Evolutionary conservation across 176 grass and related monocot genomes (phyloP).

Genomic region (Musa itinerans): DNA sequence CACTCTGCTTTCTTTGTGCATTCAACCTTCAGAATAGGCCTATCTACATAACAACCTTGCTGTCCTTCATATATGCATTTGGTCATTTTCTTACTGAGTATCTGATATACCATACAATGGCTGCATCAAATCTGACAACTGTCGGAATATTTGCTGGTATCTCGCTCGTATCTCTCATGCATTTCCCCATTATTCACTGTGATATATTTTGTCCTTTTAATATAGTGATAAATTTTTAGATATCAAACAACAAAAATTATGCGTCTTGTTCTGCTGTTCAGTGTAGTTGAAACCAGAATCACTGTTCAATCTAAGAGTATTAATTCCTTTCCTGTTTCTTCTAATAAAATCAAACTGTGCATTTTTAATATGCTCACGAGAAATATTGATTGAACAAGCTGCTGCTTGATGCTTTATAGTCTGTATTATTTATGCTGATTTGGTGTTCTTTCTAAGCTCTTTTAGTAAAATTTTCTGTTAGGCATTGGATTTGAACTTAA

Average conservation of each 20-base stretch:
- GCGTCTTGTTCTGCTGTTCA: too few relatives aligned
- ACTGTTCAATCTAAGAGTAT: too few relatives aligned
- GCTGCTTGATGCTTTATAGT: too few relatives aligned
- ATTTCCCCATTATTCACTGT: neutral
- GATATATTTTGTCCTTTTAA: neutral
- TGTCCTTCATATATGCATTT: slow-evolving; percentile 74
- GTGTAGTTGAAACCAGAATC: too few relatives aligned
- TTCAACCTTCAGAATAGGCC: slow-evolving; percentile 73
- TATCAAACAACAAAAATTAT: neutral
- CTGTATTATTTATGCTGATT: too few relatives aligned
- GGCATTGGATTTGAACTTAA: too few relatives aligned
- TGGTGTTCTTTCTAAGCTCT: too few relatives aligned
- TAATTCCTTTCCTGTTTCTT: too few relatives aligned
- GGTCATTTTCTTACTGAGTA: slow-evolving; percentile 83
- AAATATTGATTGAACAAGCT: too few relatives aligned
- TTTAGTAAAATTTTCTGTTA: too few relatives aligned
- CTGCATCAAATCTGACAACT: slow-evolving; percentile 60
- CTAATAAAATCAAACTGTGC: too few relatives aligned
- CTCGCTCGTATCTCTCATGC: neutral
- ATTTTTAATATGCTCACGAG: too few relatives aligned
- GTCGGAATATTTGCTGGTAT: slow-evolving; percentile 91
- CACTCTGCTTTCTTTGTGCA: slow-evolving; percentile 79
- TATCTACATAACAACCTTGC: slow-evolving; percentile 61
- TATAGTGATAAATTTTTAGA: neutral
- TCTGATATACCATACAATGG: slow-evolving; percentile 77